Base-by-base conservation (phyloP, 306 rosid genomes). In the Lathyrus aphaca region DNA sequence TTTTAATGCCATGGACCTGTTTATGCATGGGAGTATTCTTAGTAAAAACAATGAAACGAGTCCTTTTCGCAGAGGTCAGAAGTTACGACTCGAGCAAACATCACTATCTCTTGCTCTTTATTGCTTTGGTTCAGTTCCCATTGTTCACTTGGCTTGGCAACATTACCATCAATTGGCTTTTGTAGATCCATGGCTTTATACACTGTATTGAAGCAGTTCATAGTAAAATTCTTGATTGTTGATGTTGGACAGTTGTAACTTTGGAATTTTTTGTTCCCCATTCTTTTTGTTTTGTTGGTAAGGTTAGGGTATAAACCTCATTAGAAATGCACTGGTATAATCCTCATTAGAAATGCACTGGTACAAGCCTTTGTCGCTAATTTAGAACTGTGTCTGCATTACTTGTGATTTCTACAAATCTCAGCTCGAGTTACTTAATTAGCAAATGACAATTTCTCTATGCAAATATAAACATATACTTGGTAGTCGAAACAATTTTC, bases 21-120 rank as follows among this genome's bases (percentile, higher is more conserved):
- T 59, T 91, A 71, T 88, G 95, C 89, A 94, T 91, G 97, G 99
- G 96, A 84, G 59, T 87, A 8, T 94, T 94, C 76, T 83, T 94
- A 83, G 99, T 94, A 86, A 94, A 94, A 84, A 91, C 96, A 6
- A 86, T 91, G 95, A 91, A 94, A 74, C 83, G 99, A 70, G 97
- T 91, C 43, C 92, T 94, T 43, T 91, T 94, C 57, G 97, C 97
- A 0, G 97, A 89, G 82, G 91, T 89, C 74, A 86, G 97, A 78
- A 91, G 86, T 69, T 91, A 84, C 66, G 96, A 94, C 83, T 91
- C 99, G 3, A 88, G 89, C 85, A 85, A 63, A 83, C 95, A 91
- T 37, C 99, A 94, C 81, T 91, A 91, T 80, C 96, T 94, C 46
- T 85, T 94, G 92, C 86, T 91, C 81, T 86, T 94, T 45, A 86